These are phyloP conservation scores for Termitomyces bulborhizus DNA, from an alignment of 768 basidiomycete species.

Conservation along the genomic window DNA sequence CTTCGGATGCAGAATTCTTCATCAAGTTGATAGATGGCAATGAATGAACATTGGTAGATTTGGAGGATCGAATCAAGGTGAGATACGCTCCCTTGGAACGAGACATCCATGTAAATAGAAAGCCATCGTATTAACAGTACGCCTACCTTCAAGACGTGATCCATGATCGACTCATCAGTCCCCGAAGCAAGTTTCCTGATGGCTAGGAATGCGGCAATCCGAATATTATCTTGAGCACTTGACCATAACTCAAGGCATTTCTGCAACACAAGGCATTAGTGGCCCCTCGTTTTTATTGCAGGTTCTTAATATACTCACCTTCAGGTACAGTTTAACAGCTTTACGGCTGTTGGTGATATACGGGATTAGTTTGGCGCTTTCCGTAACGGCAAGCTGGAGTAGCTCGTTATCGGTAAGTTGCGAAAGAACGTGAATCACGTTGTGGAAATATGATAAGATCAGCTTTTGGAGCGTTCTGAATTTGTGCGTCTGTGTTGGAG, in stretches of 20 bases:
- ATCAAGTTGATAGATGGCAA: slow-evolving; percentile 91
- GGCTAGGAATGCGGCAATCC: slow-evolving; percentile 83
- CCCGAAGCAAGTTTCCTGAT: slow-evolving; percentile 74
- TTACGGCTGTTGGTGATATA: slow-evolving; percentile 83
- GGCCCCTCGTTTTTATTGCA: background rate
- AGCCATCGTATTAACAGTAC: background rate
- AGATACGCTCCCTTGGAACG: slow-evolving; percentile 74
- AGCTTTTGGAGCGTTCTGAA: slow-evolving; percentile 83
- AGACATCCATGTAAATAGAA: background rate
- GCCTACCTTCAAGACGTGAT: slow-evolving; percentile 79
- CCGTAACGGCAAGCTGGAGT: slow-evolving; percentile 66
- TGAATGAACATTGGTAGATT: slow-evolving; percentile 80
- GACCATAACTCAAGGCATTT: slow-evolving; percentile 84
- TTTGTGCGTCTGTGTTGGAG: slow-evolving; percentile 75
- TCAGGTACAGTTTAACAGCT: slow-evolving; percentile 80
- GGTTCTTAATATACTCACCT: slow-evolving; percentile 37
- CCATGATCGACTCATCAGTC: slow-evolving; percentile 74
- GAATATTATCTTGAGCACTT: slow-evolving; percentile 69
- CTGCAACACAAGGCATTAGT: slow-evolving; percentile 28
- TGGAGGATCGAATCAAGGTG: slow-evolving; percentile 75
- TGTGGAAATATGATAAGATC: slow-evolving; percentile 85
- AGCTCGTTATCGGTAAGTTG: slow-evolving; percentile 67
- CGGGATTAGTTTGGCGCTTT: slow-evolving; percentile 86
- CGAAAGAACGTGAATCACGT: slow-evolving; percentile 70
- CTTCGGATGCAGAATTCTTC: slow-evolving; percentile 95